Evolutionary conservation across 805 yeast genomes (phyloP), one percentile per base, ranked within the genome.

Genomic region (Blastobotrys muscicola): DNA sequence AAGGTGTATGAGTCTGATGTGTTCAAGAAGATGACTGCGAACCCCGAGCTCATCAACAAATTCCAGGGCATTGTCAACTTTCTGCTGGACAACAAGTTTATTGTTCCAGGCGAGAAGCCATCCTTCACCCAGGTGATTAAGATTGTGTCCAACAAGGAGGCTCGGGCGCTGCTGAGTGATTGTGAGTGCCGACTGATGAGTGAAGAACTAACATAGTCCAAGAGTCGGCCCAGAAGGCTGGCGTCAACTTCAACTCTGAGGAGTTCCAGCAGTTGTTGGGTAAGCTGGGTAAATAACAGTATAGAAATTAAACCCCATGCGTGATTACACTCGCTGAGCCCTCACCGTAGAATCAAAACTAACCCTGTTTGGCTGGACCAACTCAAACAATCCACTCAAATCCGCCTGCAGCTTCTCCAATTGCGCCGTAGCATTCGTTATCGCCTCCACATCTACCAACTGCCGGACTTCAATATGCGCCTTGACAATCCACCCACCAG

Each of bases 291-390:
- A 20, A 20, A 20, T 20, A 20, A 6, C 39, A 45, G 53, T 39
- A 13, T 9, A 36, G 10, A 10, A n/a, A n/a, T n/a, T n/a, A 13
- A 31, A 15, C 13, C 13, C 20, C 14, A 3, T 42, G 14, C 34
- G 4, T 32, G 12, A 6, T n/a, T 32, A n/a, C 12, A n/a, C 34
- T 8, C 34, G 34, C 34, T 20, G 26, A 20, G 6, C 26, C 6
- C 26, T 20, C 26, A 82, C 70, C 51, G 95, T 72, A 1, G 89
- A 76, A 59, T 87, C 95, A 86, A 87, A 85, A 20, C 71, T 68
- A 57, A 76, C 76, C 49, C 95, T 70, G 55, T 85, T 92, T 4
- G 95, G 94, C 29, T 83, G 74, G 13, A 69, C 75, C 38, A 89
- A 68, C 38, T 76, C 76, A 7, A 89, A 70, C 40, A 86, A 66